Evolutionary conservation across 2,329 filamentous ascomycete genomes (phyloP).

Genomic region (Bipolaris sorokiniana): DNA sequence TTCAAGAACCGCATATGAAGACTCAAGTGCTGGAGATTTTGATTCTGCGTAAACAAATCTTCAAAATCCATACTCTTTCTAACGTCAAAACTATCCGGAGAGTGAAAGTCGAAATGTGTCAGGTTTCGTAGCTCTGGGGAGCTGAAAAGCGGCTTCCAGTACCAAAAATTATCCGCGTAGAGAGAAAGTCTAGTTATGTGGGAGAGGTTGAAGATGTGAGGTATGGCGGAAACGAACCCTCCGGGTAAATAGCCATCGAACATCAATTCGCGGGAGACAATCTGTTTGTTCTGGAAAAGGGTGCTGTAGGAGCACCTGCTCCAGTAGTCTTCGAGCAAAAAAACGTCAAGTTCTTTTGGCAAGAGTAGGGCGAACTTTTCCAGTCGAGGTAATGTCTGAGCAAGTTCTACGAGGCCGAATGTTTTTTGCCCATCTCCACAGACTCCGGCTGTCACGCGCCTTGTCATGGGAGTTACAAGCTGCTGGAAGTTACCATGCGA

Average conservation of each 20-base stretch:
- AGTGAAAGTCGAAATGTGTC: not conserved
- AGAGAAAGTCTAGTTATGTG: conserved; percentile 8
- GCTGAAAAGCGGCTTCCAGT: not conserved
- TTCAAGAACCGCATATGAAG: not conserved
- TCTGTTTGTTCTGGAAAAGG: not conserved
- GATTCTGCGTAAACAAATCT: not conserved
- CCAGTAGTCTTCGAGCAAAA: no score
- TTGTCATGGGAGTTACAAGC: not conserved
- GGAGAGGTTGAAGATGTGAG: conserved; percentile 6
- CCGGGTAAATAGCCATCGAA: conserved; percentile 7
- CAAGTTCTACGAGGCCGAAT: not conserved
- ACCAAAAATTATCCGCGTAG: not conserved
- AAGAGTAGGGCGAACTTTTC: conserved; percentile 4
- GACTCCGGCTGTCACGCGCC: not conserved
- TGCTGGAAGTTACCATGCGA: not conserved
- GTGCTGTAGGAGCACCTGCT: no score
- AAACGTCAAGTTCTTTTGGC: no score
- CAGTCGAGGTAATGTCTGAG: not conserved
- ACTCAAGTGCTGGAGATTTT: not conserved
- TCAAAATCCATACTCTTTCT: not conserved
- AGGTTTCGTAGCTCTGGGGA: conserved; percentile 1
- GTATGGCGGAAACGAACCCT: not conserved
- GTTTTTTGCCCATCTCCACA: not conserved
- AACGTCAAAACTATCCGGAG: not conserved
- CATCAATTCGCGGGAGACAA: not conserved